Percentiles rank a stretch among this genome's conserved stretches.
phyloP scores from a whole-genome alignment of 805 yeast species.

The Myxozyma geophila region DNA sequence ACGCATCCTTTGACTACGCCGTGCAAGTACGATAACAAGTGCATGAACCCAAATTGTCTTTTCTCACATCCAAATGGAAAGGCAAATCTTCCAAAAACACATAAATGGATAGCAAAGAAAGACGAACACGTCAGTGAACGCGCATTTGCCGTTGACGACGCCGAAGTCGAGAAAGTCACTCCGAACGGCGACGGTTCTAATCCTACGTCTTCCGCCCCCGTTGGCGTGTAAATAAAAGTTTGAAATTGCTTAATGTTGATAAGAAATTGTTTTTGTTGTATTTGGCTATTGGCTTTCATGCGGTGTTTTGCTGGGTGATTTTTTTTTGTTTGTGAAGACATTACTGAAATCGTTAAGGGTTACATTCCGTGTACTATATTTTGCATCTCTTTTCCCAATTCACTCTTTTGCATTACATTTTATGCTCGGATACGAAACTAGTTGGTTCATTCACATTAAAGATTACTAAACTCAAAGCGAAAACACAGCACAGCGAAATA shows the following conservation, averaged over 20 bases:
- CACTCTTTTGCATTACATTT: not conserved
- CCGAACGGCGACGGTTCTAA: not conserved
- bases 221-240: not conserved
- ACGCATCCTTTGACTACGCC: conserved; percentile 79
- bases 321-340: not conserved
- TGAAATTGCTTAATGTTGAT: not conserved
- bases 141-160: conserved; percentile 27
- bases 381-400: not conserved
- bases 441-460: too few species aligned
- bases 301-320: not conserved
- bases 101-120: conserved; percentile 22
- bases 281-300: not conserved
- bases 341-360: not conserved
- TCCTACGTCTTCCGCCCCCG: not conserved
- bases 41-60: conserved; percentile 72
- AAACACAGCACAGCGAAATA: too few species aligned
- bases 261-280: not conserved
- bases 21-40: conserved; percentile 78
- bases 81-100: conserved; percentile 11
- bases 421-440: not conserved
- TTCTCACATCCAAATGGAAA: conserved; percentile 78
- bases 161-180: conserved; percentile 4
- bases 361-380: not conserved
- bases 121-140: conserved; percentile 26
- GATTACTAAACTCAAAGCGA: too few species aligned